Conservation (phyloP, 2,329 filamentous ascomycete species). For the Xylariaceae sp. region DNA sequence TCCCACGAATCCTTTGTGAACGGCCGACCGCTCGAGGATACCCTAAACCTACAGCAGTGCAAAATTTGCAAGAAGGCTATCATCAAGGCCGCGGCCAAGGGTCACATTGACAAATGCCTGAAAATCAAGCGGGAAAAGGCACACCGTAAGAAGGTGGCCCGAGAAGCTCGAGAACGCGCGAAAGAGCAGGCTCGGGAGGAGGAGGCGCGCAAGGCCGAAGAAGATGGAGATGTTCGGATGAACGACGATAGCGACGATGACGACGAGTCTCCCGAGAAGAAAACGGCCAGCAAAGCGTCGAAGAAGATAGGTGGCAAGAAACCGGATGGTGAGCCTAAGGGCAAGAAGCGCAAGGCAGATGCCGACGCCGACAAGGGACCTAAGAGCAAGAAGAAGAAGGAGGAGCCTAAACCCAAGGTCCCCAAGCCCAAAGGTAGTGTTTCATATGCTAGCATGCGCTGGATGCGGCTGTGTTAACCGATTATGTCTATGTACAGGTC, state of each 20-base stretch:
- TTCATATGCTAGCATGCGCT: neutral
- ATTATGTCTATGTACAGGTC: constrained; percentile 43
- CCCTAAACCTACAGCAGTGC: constrained; percentile 74
- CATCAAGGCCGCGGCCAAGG: constrained; percentile 65
- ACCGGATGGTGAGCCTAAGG: constrained; percentile 58
- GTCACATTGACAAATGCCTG: constrained; percentile 78
- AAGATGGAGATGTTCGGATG: constrained; percentile 36
- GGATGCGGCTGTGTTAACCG: neutral
- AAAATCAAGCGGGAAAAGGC: constrained; percentile 79
- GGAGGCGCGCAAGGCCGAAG: constrained; percentile 48
- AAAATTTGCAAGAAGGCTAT: constrained; percentile 93
- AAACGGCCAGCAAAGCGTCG: constrained; percentile 36
- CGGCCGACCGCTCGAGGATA: constrained; percentile 75
- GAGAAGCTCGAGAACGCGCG: constrained; percentile 63
- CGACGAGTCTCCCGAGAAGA: constrained; percentile 41
- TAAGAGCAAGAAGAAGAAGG: constrained; percentile 92
- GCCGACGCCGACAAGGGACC: constrained; percentile 73
- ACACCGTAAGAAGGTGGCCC: constrained; percentile 68
- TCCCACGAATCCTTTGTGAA: constrained; percentile 75
- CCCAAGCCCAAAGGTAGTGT: constrained; percentile 71
- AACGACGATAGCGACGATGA: constrained; percentile 47
- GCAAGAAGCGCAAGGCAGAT: constrained; percentile 75
- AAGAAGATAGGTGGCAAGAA: constrained; percentile 66
- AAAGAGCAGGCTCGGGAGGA: constrained; percentile 56
- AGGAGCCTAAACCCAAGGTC: constrained; percentile 77